Evolutionary conservation across 2,329 filamentous ascomycete genomes (phyloP).

Genomic region (Nemania diffusa): DNA sequence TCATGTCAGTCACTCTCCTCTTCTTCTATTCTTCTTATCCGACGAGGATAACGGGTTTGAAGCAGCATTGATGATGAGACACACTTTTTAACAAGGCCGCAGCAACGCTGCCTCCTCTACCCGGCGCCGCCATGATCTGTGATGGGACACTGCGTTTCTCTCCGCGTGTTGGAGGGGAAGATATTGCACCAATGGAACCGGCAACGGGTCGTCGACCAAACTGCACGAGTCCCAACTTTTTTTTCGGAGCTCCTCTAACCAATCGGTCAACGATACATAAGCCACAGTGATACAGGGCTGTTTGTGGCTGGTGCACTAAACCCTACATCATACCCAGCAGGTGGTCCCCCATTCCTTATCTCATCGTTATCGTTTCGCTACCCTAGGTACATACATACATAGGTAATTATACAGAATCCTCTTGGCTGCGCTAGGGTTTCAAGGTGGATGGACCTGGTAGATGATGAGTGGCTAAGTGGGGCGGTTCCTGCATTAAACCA

Average conservation of each 20-base stretch:
- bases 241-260: conserved; percentile 40
- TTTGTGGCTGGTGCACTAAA: background rate
- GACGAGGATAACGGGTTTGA: background rate
- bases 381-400: too few relatives aligned
- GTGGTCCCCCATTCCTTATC: background rate
- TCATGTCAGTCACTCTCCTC: background rate
- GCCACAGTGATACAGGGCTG: conserved; percentile 13
- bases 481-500: conserved; percentile 33
- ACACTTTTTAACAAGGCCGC: conserved; percentile 63
- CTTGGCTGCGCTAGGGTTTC: conserved; percentile 11
- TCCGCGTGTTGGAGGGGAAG: conserved; percentile 27
- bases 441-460: conserved; percentile 17
- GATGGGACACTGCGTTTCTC: conserved; percentile 31
- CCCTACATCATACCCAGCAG: too few relatives aligned
- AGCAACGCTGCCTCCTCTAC: conserved; percentile 64
- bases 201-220: conserved; percentile 30
- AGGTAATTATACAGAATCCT: background rate
- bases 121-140: conserved; percentile 63
- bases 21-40: background rate
- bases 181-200: conserved; percentile 33
- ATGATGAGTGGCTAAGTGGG: conserved; percentile 30
- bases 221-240: conserved; percentile 42
- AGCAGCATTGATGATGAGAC: conserved; percentile 39
- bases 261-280: background rate
- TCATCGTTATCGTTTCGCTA: background rate